Conservation (phyloP, 208 protist genomes). For the Perkinsela sp. region DNA sequence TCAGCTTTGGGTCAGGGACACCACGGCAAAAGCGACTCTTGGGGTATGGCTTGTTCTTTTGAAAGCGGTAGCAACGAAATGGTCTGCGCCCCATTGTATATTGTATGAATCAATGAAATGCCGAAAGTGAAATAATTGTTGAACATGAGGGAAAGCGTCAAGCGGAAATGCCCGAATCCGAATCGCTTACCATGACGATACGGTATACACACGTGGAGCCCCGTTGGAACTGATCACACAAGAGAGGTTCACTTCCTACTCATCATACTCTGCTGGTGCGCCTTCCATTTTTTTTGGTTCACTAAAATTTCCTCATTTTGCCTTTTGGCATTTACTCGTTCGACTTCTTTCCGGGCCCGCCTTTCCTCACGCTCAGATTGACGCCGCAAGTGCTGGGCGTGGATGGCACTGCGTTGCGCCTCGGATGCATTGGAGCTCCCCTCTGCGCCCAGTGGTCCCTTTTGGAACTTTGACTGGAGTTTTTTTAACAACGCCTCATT, state of each 20-base stretch:
- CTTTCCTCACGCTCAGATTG: neutral
- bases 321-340: neutral
- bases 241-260: neutral
- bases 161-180: neutral
- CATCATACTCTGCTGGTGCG: neutral
- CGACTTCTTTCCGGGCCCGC: neutral
- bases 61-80: slow-evolving; percentile 34
- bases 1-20: slow-evolving; percentile 90
- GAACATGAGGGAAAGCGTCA: neutral
- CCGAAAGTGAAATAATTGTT: neutral
- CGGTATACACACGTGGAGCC: neutral
- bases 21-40: slow-evolving; percentile 86
- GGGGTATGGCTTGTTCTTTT: slow-evolving; percentile 42
- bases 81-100: slow-evolving; percentile 29
- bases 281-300: neutral
- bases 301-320: neutral
- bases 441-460: neutral
- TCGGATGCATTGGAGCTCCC: neutral
- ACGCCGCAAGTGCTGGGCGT: neutral
- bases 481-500: neutral
- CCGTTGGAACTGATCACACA: neutral
- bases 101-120: neutral
- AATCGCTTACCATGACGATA: neutral
- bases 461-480: neutral
- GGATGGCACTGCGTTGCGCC: neutral